Evolutionary conservation across 208 protist genomes (phyloP).

Genomic region (Leishmania braziliensis): DNA sequence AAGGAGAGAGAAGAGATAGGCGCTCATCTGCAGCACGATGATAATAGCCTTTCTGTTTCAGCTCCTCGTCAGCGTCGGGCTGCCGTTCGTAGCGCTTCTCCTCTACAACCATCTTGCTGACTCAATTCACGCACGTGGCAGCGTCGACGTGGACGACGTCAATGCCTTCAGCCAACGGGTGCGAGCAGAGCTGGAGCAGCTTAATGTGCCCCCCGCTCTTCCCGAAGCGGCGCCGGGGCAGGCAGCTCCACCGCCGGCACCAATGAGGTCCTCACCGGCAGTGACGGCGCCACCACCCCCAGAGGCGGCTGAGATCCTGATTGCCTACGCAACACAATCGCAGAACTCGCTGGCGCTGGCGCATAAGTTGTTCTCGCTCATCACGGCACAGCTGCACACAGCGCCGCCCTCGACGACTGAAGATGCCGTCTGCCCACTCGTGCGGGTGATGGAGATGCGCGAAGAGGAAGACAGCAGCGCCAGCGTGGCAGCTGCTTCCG

Average conservation of each 20-base stretch:
- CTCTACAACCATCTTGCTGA: conserved; percentile 23
- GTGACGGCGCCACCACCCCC: background rate
- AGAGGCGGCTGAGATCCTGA: conserved; percentile 40
- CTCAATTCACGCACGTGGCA: conserved; percentile 1
- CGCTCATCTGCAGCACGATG: background rate
- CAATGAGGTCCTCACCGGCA: background rate
- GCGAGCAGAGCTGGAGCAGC: conserved; percentile 11
- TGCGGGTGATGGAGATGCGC: conserved; percentile 35
- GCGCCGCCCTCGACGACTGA: background rate
- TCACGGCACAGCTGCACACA: conserved; percentile 30
- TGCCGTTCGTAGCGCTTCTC: conserved; percentile 16
- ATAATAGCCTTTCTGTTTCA: conserved; percentile 25
- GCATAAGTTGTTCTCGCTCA: conserved; percentile 61
- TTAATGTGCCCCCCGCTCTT: background rate
- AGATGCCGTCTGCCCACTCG: conserved; percentile 5
- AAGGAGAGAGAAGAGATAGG: background rate
- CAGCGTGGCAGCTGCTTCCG: background rate
- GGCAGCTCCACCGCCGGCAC: background rate
- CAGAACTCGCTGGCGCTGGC: conserved; percentile 61
- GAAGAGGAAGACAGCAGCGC: conserved; percentile 15
- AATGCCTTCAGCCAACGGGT: conserved; percentile 6
- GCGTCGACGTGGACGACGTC: background rate
- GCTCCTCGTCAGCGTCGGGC: conserved; percentile 20
- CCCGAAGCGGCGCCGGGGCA: background rate
- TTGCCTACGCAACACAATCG: conserved; percentile 72